Evolutionary conservation across 163 green algal species (phyloP), one percentile per base, ranked within the genome.

Genomic region (Trebouxiophyceae sp.): DNA sequence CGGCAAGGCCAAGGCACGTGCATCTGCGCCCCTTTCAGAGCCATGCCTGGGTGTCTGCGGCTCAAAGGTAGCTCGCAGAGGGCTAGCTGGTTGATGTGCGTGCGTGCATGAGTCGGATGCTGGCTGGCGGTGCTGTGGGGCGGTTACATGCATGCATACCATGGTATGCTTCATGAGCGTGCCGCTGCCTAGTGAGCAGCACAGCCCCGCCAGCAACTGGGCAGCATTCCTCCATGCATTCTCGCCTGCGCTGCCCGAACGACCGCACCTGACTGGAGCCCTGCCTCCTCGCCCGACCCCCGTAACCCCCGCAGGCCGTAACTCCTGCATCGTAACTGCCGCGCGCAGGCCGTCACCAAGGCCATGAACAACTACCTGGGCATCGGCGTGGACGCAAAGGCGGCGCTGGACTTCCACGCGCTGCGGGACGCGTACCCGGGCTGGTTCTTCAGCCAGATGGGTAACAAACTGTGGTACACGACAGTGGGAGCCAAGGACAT

Each of bases 351-450:
- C 33, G 54, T 45, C 26, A 45, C 69, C 39, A 88, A 86, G 65
- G 63, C 63, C 26, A 85, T 93, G 74, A 95, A 90, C 77, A 96
- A 96, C 76, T 96, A 96, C 69, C 26, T 96, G 54, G 87, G 87
- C 16, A 72, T 96, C 6, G 89, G 89, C 4, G 83, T 92, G 19
- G 89, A 96, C 66, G 86, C 87, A 50, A 89, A 93, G 72, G 83
- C 81, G 26, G 68, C 60, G 31, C 73, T 95, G 32, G 77, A 90
- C 33, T 93, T 96, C 65, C 89, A 96, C 65, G 8, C 44, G 6
- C 77, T 91, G 56, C 68, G 83, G 22, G 79, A 85, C 63, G 46
- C 67, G 28, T 85, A 81, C 61, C 86, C 86, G 1, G 67, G 58
- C 30, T 86, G 76, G 70, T 91, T 90, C 69, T 45, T 67, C 28